Percentiles rank a stretch among this genome's conserved stretches.
Evolutionary conservation across 352 stramenopile species (phyloP).

Genomic region (Pythium dissotocum): DNA sequence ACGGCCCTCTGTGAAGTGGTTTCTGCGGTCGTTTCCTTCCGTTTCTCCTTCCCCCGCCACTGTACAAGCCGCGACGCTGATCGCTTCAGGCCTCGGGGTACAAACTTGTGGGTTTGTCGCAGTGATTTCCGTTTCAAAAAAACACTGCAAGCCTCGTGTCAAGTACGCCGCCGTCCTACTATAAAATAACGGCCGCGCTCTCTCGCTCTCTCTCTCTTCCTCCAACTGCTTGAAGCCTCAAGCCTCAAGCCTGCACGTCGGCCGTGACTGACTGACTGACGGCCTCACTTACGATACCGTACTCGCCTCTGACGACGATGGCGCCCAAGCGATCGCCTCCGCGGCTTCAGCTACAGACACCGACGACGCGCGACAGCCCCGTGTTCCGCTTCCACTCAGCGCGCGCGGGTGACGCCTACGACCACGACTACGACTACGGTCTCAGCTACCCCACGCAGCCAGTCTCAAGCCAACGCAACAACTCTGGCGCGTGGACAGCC

Average conservation of each 20-base stretch:
- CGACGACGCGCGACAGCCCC: slow-evolving; percentile 18
- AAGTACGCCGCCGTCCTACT: background rate
- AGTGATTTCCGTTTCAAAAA: background rate
- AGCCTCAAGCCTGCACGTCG: background rate
- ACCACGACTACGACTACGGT: background rate
- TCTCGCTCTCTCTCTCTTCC: background rate
- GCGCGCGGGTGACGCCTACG: background rate
- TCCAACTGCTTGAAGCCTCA: background rate
- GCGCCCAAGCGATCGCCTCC: slow-evolving; percentile 13
- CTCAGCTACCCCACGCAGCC: slow-evolving; percentile 1
- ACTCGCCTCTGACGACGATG: background rate
- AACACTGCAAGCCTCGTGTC: background rate
- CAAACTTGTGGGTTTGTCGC: background rate
- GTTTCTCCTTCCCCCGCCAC: background rate
- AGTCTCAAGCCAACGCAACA: background rate
- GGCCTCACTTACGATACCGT: background rate
- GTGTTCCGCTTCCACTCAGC: slow-evolving; percentile 20
- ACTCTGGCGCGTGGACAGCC: slow-evolving; percentile 36
- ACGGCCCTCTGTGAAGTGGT: background rate
- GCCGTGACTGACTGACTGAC: background rate
- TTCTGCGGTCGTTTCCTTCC: slow-evolving; percentile 4
- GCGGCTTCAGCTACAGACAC: background rate
- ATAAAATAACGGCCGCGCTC: background rate
- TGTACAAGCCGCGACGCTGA: no score
- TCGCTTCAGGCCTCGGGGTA: no score